Base-by-base conservation (phyloP, 352 stramenopile species). In the Globisporangium parvum region DNA sequence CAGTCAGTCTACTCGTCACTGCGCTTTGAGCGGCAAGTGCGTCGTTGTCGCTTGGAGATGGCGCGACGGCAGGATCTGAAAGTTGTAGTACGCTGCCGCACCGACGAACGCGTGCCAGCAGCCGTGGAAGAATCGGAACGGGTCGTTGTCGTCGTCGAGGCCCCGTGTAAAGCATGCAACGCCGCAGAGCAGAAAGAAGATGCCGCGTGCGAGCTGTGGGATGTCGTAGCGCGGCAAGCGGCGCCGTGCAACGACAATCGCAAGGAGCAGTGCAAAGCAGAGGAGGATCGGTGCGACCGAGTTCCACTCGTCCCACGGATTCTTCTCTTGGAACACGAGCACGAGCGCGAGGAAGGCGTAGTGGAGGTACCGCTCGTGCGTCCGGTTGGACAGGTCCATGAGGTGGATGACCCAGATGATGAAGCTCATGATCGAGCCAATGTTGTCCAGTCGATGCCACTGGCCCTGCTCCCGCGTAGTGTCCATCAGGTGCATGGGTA, bases 391-490 rank as follows among this genome's bases (percentile, higher is more conserved):
- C 21, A 91, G 51, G 47, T 91, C 79, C 77, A 90, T 89, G 51
- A 91, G 73, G 62, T 91, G 75, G 50, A 91, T 85, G 23, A 41
- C 65, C 81, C 78, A 90, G 57, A 72, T 73, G 45, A 91, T 62
- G 52, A 91, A 88, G 66, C 77, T 87, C 79, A 88, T 90, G 70
- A 90, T 83, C 59, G 81, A 85, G 56, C 79, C 81, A 45, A 91
- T 88, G 50, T 91, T 91, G 61, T 91, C 81, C 24, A 91, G 70
- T 2, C 77, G 75, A 61, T 91, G 81, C 81, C 81, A 91, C 54
- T 91, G 77, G 1, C 79, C 77, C 79, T 85, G 48, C n/a, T 14
- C 47, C 2, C 8, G 3, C 26, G n/a, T n/a, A n/a, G n/a, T n/a
- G n/a, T n/a, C 0, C 0, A 26, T 9, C 0, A 0, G 31, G 9